Evolutionary conservation across 805 yeast genomes (phyloP).

Genomic region (Saturnispora diversa): DNA sequence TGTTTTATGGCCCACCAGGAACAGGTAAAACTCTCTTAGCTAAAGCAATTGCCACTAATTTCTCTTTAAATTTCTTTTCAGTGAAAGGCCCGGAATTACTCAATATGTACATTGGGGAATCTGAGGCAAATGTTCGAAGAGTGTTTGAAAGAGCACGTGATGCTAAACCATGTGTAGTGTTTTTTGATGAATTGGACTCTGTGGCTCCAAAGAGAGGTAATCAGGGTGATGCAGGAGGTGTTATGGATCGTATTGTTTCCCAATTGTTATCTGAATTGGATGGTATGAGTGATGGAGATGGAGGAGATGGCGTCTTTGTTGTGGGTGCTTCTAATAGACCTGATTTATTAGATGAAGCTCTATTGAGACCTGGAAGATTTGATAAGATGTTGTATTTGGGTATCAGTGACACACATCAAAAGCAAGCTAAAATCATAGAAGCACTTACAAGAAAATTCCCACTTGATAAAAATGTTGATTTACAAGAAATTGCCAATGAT

Average conservation of each 20-base stretch:
- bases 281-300: slow-evolving; percentile 82
- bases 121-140: slow-evolving; percentile 92
- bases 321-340: slow-evolving; percentile 99
- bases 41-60: slow-evolving; percentile 94
- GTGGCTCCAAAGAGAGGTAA: slow-evolving; percentile 98
- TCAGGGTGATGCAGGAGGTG: slow-evolving; percentile 98
- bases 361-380: slow-evolving; percentile 88
- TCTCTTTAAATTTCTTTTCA: slow-evolving; percentile 87
- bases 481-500: slow-evolving; percentile 48
- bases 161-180: slow-evolving; percentile 95
- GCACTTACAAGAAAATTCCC: slow-evolving; percentile 83
- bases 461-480: slow-evolving; percentile 50
- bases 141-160: slow-evolving; percentile 94
- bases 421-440: slow-evolving; percentile 75
- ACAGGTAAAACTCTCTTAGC: slow-evolving; percentile 95
- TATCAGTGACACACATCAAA: slow-evolving; percentile 81
- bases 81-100: slow-evolving; percentile 96
- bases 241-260: slow-evolving; percentile 96
- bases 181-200: slow-evolving; percentile 95
- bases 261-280: slow-evolving; percentile 91
- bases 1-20: slow-evolving; percentile 98
- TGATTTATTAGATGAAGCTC: slow-evolving; percentile 87
- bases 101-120: slow-evolving; percentile 97
- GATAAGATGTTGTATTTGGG: slow-evolving; percentile 94
- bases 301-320: slow-evolving; percentile 86